Evolutionary conservation across 208 protist species (phyloP), one percentile per base, ranked within the genome.

Genomic region (Jaenimonas drosophilae): DNA sequence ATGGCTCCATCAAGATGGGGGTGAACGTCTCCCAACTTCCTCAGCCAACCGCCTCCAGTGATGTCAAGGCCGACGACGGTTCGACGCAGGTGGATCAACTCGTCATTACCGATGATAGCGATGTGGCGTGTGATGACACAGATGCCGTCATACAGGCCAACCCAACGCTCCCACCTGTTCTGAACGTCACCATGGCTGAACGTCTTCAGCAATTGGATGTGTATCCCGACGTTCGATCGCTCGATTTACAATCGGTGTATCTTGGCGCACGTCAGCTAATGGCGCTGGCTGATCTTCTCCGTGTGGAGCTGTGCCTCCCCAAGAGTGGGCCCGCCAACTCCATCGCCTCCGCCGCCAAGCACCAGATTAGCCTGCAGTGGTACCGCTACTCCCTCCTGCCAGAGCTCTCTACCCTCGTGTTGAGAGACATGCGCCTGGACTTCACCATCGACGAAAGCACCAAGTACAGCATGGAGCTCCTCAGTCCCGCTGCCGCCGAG

Each of bases 221-320:
- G 6, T 48, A 33, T 31, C 24, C 42, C 5, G 20, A 31, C 4
- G 23, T 27, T n/a, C 53, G 50, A 4, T 36, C 47, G 19, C 29
- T 72, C 34, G 49, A 72, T 49, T 52, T 72, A 24, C 16, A 43
- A 14, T 17, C 7, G 14, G 54, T 39, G 32, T 72, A 72, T 44
- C 47, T 58, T 9, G 64, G 64, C 3, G 55, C 59, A 12, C 37
- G 32, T 0, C 49, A 21, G 48, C 42, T 72, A 2, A 54, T 72
- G 14, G 64, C 52, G 46, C 32, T 72, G 9, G 64, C 53, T 4
- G 64, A 72, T 24, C 14, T 72, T 32, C 44, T 59, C 7, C 59
- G 64, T n/a, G 64, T 72, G 37, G 37, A 42, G 19, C n/a, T n/a
- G n/a, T n/a, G n/a, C n/a, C n/a, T n/a, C n/a, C n/a, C n/a, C n/a